Evolutionary conservation across 176 grass and related monocot species (phyloP).

Genomic region (Triticum turgidum): DNA sequence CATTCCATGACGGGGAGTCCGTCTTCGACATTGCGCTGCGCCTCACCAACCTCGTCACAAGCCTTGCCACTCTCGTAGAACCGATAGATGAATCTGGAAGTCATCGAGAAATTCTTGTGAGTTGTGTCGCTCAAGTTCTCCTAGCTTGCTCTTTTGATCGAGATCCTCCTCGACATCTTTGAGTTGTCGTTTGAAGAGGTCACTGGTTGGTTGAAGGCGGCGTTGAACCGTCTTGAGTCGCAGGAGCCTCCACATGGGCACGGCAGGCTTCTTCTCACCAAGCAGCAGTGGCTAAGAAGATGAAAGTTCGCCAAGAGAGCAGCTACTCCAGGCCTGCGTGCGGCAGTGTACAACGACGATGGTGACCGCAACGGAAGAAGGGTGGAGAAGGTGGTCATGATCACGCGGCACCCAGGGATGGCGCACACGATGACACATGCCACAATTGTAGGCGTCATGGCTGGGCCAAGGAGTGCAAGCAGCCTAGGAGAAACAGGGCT

Average conservation of each 20-base stretch:
- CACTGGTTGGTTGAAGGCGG: neutral
- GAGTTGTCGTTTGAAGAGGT: neutral
- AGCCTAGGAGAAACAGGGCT: neutral
- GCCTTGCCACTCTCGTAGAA: neutral
- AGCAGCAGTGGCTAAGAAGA: neutral
- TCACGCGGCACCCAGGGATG: neutral
- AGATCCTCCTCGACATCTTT: neutral
- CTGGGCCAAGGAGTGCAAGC: neutral
- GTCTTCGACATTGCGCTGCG: neutral
- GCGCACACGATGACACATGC: neutral
- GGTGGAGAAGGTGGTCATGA: neutral
- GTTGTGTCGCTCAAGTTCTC: neutral
- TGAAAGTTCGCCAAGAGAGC: neutral
- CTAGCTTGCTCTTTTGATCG: neutral
- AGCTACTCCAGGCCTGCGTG: neutral
- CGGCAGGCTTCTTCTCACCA: neutral
- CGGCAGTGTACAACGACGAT: neutral
- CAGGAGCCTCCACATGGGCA: neutral
- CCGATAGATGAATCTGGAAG: neutral
- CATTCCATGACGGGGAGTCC: neutral
- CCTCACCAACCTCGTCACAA: neutral
- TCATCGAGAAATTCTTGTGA: neutral
- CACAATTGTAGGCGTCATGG: neutral
- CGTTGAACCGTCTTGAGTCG: neutral
- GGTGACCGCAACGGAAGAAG: neutral